A percentile compares a stretch with the other conserved stretches of the same genome.
Conservation (phyloP, 1,284 basidiomycete species). For the Singerocomus inundabilis region DNA sequence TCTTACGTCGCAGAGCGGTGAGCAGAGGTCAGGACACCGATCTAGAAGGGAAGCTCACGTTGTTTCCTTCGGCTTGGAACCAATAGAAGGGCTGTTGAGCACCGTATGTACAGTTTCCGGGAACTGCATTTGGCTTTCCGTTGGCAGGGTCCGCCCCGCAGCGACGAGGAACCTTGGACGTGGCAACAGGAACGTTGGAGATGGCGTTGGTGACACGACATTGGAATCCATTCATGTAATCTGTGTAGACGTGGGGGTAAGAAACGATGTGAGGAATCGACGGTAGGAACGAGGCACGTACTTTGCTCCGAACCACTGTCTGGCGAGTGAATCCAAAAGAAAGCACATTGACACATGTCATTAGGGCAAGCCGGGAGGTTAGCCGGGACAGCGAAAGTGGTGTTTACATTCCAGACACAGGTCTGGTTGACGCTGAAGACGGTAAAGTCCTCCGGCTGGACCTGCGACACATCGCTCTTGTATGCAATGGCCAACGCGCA, state of each 20-base stretch:
- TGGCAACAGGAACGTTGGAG: conserved; percentile 51
- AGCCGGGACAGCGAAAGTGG: conserved; percentile 61
- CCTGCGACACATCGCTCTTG: conserved; percentile 50
- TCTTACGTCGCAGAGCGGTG: conserved; percentile 25
- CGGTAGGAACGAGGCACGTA: conserved; percentile 22
- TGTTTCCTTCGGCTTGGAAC: conserved; percentile 60
- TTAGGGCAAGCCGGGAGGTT: conserved; percentile 66
- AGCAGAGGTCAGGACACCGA: not conserved
- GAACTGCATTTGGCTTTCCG: conserved; percentile 39
- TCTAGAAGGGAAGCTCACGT: conserved; percentile 35
- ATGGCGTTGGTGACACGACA: conserved; percentile 62
- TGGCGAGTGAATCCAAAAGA: conserved; percentile 68
- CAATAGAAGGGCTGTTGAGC: conserved; percentile 67
- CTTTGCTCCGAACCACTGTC: conserved; percentile 49
- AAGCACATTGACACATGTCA: conserved; percentile 66
- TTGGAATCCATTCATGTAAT: conserved; percentile 75
- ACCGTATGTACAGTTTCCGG: conserved; percentile 66
- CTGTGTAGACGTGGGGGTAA: conserved; percentile 30
- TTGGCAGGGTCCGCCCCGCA: conserved; percentile 55
- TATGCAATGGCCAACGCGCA: conserved; percentile 73
- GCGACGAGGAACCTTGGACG: conserved; percentile 51
- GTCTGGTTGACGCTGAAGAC: conserved; percentile 75
- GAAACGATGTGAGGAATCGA: not conserved
- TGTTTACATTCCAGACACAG: conserved; percentile 67
- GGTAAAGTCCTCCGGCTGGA: conserved; percentile 65